A percentile compares a stretch with the other conserved stretches of the same genome.
phyloP scores from a whole-genome alignment of 306 rosid species.

The Urtica urens region DNA sequence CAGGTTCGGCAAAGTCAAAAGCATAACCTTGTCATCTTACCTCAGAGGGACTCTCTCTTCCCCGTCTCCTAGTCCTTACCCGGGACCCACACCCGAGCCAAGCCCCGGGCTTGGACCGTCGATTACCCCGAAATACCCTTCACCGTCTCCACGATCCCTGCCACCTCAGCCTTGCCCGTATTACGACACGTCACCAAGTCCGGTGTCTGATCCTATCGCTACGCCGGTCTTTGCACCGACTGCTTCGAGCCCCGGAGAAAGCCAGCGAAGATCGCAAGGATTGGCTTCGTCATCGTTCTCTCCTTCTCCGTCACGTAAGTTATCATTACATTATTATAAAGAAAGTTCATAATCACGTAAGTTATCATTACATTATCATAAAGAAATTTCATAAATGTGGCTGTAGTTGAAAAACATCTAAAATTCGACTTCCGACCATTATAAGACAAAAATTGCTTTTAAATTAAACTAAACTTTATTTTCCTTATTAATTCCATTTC shows the following conservation, averaged over 20 bases:
- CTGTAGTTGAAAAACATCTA: too few species aligned
- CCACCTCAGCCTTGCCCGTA: conserved; percentile 45
- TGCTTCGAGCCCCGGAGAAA: conserved; percentile 27
- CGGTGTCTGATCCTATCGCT: conserved; percentile 23
- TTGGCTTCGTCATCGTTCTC: conserved; percentile 25
- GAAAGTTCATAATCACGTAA: background rate
- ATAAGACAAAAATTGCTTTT: too few species aligned
- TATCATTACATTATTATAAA: background rate
- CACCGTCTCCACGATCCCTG: conserved; percentile 30
- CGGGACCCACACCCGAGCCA: conserved; percentile 66
- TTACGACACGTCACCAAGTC: conserved; percentile 26
- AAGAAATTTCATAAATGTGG: too few species aligned
- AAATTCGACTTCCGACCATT: too few species aligned
- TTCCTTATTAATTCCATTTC: too few species aligned
- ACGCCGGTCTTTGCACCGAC: conserved; percentile 29
- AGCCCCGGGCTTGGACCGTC: conserved; percentile 22
- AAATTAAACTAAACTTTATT: too few species aligned
- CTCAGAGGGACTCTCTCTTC: conserved; percentile 35
- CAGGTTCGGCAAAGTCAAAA: conserved; percentile 63
- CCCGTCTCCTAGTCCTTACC: conserved; percentile 50
- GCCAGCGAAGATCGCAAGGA: conserved; percentile 23
- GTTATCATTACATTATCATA: too few species aligned
- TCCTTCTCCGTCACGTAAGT: conserved; percentile 57
- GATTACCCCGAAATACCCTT: conserved; percentile 33
- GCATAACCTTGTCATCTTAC: conserved; percentile 53